These are phyloP conservation scores for Lachancea lanzarotensis DNA, from an alignment of 805 yeast species.

Conservation along the genomic window DNA sequence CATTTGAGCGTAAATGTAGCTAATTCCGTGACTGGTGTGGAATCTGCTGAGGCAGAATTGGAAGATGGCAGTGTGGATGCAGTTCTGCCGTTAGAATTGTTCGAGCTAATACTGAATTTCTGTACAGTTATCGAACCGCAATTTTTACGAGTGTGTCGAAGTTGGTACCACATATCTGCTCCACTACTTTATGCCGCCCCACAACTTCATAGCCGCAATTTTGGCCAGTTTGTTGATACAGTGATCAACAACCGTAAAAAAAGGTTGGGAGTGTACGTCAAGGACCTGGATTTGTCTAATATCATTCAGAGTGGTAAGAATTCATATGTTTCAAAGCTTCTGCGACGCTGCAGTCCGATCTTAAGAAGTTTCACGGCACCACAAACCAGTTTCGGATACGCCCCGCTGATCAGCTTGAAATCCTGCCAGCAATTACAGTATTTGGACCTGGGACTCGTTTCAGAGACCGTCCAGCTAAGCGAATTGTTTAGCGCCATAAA, in stretches of 20 bases:
- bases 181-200: conserved; percentile 66
- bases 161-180: conserved; percentile 54
- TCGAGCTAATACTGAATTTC: conserved; percentile 34
- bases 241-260: conserved; percentile 43
- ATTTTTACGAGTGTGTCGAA: conserved; percentile 52
- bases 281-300: conserved; percentile 61
- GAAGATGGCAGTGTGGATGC: not conserved
- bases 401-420: conserved; percentile 78
- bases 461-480: conserved; percentile 80
- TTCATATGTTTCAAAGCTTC: conserved; percentile 75
- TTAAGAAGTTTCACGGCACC: conserved; percentile 78
- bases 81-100: conserved; percentile 45
- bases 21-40: not conserved
- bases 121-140: conserved; percentile 25
- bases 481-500: conserved; percentile 73
- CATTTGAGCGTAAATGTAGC: not conserved
- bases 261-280: conserved; percentile 52
- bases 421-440: conserved; percentile 57
- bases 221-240: conserved; percentile 64
- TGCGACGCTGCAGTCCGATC: conserved; percentile 66
- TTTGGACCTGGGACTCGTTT: conserved; percentile 76
- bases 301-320: conserved; percentile 89
- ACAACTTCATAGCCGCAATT: conserved; percentile 56
- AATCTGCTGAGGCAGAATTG: no score
- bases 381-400: conserved; percentile 88